Conservation (phyloP, 2,329 filamentous ascomycete species). For the Mollisia scopiformis region DNA sequence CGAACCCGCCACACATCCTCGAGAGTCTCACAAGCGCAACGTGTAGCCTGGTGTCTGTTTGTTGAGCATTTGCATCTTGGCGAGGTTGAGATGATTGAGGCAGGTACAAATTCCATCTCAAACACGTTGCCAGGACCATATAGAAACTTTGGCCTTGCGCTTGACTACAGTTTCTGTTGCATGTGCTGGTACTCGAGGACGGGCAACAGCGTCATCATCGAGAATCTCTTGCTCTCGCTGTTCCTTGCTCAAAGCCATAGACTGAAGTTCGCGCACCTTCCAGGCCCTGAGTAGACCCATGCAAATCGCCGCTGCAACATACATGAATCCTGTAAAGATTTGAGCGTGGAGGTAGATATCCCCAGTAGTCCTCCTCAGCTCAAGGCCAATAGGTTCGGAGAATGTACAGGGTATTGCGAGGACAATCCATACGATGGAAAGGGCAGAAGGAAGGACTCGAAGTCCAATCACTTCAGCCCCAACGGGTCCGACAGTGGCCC, state of each 20-base stretch:
- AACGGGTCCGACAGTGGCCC: conserved; percentile 70
- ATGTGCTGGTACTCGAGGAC: conserved; percentile 14
- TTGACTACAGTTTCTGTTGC: conserved; percentile 24
- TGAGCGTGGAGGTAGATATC: conserved; percentile 59
- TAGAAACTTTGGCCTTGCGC: conserved; percentile 24
- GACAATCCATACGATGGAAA: conserved; percentile 74
- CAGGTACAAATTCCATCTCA: background rate
- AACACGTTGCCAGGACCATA: conserved; percentile 32
- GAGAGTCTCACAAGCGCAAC: too few relatives aligned
- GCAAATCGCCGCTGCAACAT: conserved; percentile 56
- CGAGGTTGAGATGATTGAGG: background rate
- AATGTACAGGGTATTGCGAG: conserved; percentile 73
- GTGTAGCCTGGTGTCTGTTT: too few relatives aligned
- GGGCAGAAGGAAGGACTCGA: conserved; percentile 65
- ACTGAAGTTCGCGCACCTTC: conserved; percentile 60
- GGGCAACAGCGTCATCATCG: conserved; percentile 22
- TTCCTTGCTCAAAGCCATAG: conserved; percentile 20
- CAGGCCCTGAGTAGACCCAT: conserved; percentile 59
- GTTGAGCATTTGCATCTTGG: too few relatives aligned
- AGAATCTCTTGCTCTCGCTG: conserved; percentile 22
- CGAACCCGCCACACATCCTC: too few relatives aligned
- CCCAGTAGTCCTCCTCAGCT: conserved; percentile 51
- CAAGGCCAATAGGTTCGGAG: conserved; percentile 59
- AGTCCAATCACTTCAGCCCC: conserved; percentile 76
- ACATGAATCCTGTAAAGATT: conserved; percentile 64